Base-by-base conservation (phyloP, 2,329 filamentous ascomycete species). In the Paecilomyces sp. region DNA sequence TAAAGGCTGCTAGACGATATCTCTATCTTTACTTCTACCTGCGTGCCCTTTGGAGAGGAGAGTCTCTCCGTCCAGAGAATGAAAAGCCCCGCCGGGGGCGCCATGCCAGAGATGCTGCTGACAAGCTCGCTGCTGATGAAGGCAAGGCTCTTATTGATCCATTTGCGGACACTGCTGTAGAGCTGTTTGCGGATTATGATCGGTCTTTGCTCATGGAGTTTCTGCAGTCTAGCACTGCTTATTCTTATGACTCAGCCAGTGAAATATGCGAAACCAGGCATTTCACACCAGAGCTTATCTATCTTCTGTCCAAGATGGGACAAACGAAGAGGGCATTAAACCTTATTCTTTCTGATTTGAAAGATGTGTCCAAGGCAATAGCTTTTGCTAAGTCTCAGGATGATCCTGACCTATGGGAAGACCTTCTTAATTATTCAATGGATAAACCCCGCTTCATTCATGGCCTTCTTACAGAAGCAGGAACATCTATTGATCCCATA, bases 361-460 rank as follows among this genome's bases (percentile, higher is more conserved):
- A 88, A 60, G 91, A 99, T 71, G 92, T 97, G 56, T 89, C 88
- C 56, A 92, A 94, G 66, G 94, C 94, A 8, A 99, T 99, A 66
- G 84, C 88, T 1, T 99, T 99, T 69, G 92, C 92, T 58, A 97
- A 97, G 73, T 88, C 92, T 62, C 92, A 97, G 70, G 88, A 94
- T 63, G 92, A 97, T 67, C 87, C 88, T 0, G 92, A 97, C 66
- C 82, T 99, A 0, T 99, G 94, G 94, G 90, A 96, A 64, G 92
- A 97, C 69, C 81, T 99, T 7, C 84, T 99, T 5, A 87, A 93
- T 66, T 97, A 97, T 74, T 93, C 90, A 62, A 97, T 99, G 94
- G 92, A 97, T 76, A 96, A 97, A 70, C 94, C 94, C 0, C 86
- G 86, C 50, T 99, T 99, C 76, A 97, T 99, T 65, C 88, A 91